A percentile compares a stretch with the other conserved stretches of the same genome.
These are phyloP conservation scores for Torulaspora gathmanii DNA, from an alignment of 805 yeast species.

Conservation along the genomic window DNA sequence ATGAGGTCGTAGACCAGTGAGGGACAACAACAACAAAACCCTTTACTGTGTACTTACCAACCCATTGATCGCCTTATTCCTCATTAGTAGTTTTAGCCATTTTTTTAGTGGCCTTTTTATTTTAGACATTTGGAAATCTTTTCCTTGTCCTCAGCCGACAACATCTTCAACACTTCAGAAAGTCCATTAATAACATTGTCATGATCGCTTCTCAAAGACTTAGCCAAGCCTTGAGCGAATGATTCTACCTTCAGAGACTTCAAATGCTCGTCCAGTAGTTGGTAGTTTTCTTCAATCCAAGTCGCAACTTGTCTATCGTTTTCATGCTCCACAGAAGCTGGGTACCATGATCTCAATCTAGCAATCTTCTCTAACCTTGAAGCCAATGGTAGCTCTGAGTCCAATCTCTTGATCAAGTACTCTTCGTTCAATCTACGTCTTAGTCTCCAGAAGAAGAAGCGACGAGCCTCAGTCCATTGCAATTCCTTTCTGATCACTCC, in stretches of 20 bases:
- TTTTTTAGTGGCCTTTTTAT: conserved; percentile 6
- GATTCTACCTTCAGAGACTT: conserved; percentile 63
- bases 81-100: not conserved
- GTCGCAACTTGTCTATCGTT: conserved; percentile 74
- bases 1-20: not conserved
- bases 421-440: conserved; percentile 94
- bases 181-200: conserved; percentile 51
- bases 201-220: conserved; percentile 52
- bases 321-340: conserved; percentile 60
- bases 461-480: conserved; percentile 82
- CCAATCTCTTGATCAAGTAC: conserved; percentile 70
- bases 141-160: conserved; percentile 52
- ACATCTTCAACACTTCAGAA: conserved; percentile 48
- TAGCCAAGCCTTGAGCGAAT: conserved; percentile 59
- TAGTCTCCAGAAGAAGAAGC: conserved; percentile 98
- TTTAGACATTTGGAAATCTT: conserved; percentile 38
- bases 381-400: conserved; percentile 54
- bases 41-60: not conserved
- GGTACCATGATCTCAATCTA: conserved; percentile 83
- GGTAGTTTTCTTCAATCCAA: conserved; percentile 80
- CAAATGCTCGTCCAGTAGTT: conserved; percentile 53
- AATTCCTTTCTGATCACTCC: conserved; percentile 82
- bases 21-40: conserved; percentile 13
- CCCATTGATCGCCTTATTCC: not conserved
- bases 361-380: conserved; percentile 78